These are phyloP conservation scores for Fraxinus greggii DNA, from an alignment of 305 asterid genomes.

Conservation along the genomic window DNA sequence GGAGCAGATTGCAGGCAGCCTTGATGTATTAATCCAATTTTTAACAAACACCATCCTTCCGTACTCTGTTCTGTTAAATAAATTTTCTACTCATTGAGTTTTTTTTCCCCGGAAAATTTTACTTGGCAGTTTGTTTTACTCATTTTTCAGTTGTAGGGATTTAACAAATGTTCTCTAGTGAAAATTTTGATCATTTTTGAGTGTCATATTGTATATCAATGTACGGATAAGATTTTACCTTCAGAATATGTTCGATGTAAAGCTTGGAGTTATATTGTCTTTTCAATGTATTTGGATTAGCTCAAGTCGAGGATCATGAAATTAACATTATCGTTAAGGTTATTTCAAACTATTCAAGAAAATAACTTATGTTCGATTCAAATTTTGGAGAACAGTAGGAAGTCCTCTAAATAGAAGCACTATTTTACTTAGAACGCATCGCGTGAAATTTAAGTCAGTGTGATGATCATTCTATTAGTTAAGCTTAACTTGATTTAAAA, in stretches of 20 bases:
- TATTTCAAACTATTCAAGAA: not conserved
- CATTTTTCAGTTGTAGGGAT: not conserved
- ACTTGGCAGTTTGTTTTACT: not conserved
- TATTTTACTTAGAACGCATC: no score
- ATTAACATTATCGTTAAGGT: not conserved
- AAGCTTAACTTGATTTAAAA: no score
- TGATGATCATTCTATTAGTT: no score
- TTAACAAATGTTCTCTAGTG: not conserved
- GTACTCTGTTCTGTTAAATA: not conserved
- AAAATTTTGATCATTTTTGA: not conserved
- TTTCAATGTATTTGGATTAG: not conserved
- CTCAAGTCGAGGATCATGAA: not conserved
- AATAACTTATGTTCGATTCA: not conserved
- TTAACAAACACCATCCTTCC: not conserved
- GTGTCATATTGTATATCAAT: not conserved
- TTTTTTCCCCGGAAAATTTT: not conserved
- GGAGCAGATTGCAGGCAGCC: constrained; percentile 84
- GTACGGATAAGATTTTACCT: not conserved
- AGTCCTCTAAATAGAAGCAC: not conserved
- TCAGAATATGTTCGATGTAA: no score
- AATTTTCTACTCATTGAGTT: not conserved
- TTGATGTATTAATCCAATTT: not conserved
- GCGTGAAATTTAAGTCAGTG: no score
- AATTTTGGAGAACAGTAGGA: not conserved
- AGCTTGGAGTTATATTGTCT: not conserved